A percentile compares a stretch with the other conserved stretches of the same genome.
phyloP scores from a whole-genome alignment of 2,329 filamentous ascomycete genomes.

The Phaeoacremonium minimum region DNA sequence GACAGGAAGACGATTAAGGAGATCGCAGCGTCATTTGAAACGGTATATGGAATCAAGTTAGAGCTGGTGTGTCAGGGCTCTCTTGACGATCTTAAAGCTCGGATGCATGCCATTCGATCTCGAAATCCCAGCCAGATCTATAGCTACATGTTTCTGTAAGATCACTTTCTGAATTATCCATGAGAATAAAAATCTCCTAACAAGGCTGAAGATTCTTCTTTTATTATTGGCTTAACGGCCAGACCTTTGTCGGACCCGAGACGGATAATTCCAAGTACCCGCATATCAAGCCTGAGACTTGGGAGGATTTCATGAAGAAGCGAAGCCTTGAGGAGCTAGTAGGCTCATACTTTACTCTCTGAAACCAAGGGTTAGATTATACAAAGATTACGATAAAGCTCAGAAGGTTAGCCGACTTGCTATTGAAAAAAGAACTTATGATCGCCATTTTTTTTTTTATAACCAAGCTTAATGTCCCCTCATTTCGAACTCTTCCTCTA shows the following conservation, averaged over 20 bases:
- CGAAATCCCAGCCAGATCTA: slow-evolving; percentile 2
- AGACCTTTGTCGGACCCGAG: slow-evolving; percentile 3
- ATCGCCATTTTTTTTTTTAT: no score
- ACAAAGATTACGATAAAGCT: no score
- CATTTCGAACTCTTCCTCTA: no score
- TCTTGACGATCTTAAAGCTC: slow-evolving; percentile 19
- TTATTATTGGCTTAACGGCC: slow-evolving; percentile 7
- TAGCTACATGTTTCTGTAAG: slow-evolving; percentile 6
- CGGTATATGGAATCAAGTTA: slow-evolving; percentile 16
- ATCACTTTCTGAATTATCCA: neutral
- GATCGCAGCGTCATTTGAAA: slow-evolving; percentile 17
- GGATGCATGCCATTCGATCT: slow-evolving; percentile 15
- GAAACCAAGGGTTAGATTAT: no score
- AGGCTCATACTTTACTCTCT: neutral
- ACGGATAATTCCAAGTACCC: slow-evolving; percentile 4
- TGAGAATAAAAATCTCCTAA: neutral
- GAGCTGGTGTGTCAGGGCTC: slow-evolving; percentile 17
- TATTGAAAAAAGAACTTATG: no score
- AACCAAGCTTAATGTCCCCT: no score
- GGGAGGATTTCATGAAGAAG: slow-evolving; percentile 4
- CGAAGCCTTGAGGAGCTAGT: neutral
- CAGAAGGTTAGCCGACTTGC: no score
- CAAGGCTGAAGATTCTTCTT: slow-evolving; percentile 2
- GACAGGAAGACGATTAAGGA: slow-evolving; percentile 18
- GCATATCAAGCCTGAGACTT: slow-evolving; percentile 6